Percentiles rank a stretch among this genome's conserved stretches.
Evolutionary conservation across 139 green algal genomes (phyloP).

Genomic region (Microglena sp.): DNA sequence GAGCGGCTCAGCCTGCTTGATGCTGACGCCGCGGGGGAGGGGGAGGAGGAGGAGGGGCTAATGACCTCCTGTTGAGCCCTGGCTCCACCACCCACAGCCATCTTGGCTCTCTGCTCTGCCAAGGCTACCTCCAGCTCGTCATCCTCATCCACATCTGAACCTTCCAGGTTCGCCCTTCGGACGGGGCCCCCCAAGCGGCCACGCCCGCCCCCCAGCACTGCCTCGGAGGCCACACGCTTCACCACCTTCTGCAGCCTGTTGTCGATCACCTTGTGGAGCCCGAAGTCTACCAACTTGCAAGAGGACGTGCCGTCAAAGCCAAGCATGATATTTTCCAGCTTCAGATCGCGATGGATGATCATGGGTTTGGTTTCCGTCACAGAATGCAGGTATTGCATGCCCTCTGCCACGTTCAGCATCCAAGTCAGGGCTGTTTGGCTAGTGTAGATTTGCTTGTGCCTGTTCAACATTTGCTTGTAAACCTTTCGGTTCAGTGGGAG

Average conservation of each 20-base stretch:
- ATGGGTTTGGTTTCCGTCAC: slow-evolving; percentile 28
- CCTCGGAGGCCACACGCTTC: slow-evolving; percentile 33
- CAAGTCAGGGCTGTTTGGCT: slow-evolving; percentile 26
- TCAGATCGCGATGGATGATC: slow-evolving; percentile 37
- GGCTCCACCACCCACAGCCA: no score
- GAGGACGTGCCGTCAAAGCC: slow-evolving; percentile 6
- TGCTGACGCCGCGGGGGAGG: neutral
- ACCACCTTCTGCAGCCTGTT: slow-evolving; percentile 25
- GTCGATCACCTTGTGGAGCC: slow-evolving; percentile 34
- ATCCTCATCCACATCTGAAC: slow-evolving; percentile 21
- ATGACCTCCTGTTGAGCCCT: no score
- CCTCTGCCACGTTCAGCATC: slow-evolving; percentile 34
- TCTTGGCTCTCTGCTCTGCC: slow-evolving; percentile 25
- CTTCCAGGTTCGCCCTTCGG: no score
- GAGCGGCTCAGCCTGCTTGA: no score
- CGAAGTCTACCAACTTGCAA: slow-evolving; percentile 40
- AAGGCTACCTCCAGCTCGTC: slow-evolving; percentile 33
- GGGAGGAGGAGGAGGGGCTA: no score
- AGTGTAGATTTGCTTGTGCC: slow-evolving; percentile 29
- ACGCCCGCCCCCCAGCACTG: slow-evolving; percentile 12
- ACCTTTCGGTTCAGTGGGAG: no score
- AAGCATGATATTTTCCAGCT: slow-evolving; percentile 45
- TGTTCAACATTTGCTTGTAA: slow-evolving; percentile 44
- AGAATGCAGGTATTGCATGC: slow-evolving; percentile 37
- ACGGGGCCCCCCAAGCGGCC: neutral